Conservation (phyloP, 768 basidiomycete genomes). For the Gelatoporia subvermispora region DNA sequence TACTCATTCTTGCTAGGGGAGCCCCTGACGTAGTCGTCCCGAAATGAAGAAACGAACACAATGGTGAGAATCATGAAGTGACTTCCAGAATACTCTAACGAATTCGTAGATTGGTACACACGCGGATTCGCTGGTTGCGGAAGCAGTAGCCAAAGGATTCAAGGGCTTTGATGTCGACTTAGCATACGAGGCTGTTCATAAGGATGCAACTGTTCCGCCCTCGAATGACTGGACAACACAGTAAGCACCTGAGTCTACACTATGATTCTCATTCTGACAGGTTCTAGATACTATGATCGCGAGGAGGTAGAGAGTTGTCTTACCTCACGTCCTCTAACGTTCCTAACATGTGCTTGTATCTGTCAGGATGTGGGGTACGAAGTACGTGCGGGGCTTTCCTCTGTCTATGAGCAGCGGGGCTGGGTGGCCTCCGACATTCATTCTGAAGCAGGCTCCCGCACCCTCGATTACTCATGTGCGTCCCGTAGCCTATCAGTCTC, state of each 20-base stretch:
- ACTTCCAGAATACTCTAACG: neutral
- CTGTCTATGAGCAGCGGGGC: slow-evolving; percentile 60
- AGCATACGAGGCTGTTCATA: slow-evolving; percentile 72
- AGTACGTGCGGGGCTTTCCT: slow-evolving; percentile 71
- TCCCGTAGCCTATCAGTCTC: neutral
- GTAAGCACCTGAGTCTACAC: slow-evolving; percentile 29
- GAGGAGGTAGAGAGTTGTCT: slow-evolving; percentile 46
- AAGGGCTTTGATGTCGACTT: slow-evolving; percentile 55
- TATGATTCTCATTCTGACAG: too few relatives aligned
- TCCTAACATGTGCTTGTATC: neutral
- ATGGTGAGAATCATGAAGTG: slow-evolving; percentile 51
- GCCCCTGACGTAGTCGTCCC: neutral
- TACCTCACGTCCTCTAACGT: too few relatives aligned
- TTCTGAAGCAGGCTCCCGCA: slow-evolving; percentile 74
- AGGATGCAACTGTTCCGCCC: slow-evolving; percentile 66
- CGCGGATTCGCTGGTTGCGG: slow-evolving; percentile 72
- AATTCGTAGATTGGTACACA: slow-evolving; percentile 61
- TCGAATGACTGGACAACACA: slow-evolving; percentile 44
- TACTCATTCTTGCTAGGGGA: neutral
- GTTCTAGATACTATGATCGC: slow-evolving; percentile 60
- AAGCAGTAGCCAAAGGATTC: slow-evolving; percentile 64
- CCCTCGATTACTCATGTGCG: slow-evolving; percentile 71
- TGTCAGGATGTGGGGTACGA: slow-evolving; percentile 69
- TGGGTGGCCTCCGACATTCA: slow-evolving; percentile 80
- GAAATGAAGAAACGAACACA: slow-evolving; percentile 63